Percentiles rank a stretch among this genome's conserved stretches.
These are phyloP conservation scores for Nepenthes gracilis DNA, from an alignment of 148 eudicot species.

Conservation along the genomic window DNA sequence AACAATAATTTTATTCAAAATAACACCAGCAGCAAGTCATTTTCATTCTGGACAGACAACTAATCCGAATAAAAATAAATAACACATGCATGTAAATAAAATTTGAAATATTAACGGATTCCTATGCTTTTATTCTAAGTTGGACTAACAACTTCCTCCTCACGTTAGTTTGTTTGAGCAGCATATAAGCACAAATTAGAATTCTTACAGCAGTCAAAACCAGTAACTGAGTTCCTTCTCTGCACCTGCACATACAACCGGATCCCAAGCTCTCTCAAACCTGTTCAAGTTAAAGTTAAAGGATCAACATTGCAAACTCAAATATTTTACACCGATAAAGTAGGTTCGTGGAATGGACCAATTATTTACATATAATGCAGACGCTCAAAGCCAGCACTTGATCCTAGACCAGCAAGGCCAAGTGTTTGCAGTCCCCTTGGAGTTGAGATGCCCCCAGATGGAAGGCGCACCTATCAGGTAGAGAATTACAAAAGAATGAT, in stretches of 20 bases:
- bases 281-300: conserved; percentile 17
- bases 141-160: background rate
- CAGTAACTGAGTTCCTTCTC: conserved; percentile 65
- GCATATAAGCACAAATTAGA: background rate
- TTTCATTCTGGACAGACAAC: too few species aligned
- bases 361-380: conserved; percentile 69
- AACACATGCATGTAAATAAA: background rate
- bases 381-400: conserved; percentile 85
- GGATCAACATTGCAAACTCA: background rate
- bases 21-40: too few species aligned
- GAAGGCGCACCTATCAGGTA: conserved; percentile 57
- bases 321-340: background rate
- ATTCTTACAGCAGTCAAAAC: conserved; percentile 76
- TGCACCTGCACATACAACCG: conserved; percentile 65
- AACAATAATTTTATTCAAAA: too few species aligned
- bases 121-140: too few species aligned
- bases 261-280: conserved; percentile 96
- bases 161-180: background rate
- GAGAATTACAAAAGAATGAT: conserved; percentile 1
- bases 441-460: conserved; percentile 88
- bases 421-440: conserved; percentile 82
- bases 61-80: too few species aligned
- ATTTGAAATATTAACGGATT: too few species aligned
- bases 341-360: background rate
- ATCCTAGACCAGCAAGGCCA: conserved; percentile 84